phyloP scores from a whole-genome alignment of 2,329 filamentous ascomycete genomes.

The Cordyceps tenuipes region DNA sequence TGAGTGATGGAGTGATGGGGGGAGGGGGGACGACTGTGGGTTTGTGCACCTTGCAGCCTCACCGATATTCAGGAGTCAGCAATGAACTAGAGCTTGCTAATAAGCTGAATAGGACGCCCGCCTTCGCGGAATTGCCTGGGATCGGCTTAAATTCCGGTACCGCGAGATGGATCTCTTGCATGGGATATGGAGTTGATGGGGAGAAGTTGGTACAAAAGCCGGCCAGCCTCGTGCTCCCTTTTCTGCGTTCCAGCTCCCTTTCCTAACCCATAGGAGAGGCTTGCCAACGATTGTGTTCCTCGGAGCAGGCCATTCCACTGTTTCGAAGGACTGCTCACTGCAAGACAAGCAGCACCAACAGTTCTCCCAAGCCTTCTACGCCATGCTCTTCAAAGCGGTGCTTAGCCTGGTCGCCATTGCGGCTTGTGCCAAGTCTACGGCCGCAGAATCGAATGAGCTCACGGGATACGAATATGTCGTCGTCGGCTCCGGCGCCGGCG shows the following conservation, averaged over 20 bases:
- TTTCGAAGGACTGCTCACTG: neutral
- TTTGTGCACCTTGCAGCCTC: neutral
- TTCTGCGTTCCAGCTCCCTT: neutral
- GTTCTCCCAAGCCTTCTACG: neutral
- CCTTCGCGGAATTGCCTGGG: neutral
- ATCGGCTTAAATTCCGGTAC: neutral
- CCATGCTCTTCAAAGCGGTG: constrained; percentile 5
- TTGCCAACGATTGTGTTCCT: neutral
- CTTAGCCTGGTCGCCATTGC: constrained; percentile 16
- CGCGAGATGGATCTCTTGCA: neutral
- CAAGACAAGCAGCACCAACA: neutral
- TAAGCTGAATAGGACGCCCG: neutral
- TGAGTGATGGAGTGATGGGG: neutral
- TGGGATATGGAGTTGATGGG: neutral
- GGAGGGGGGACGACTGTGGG: neutral
- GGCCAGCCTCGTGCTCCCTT: neutral
- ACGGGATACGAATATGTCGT: constrained; percentile 52
- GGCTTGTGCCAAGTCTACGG: constrained; percentile 14
- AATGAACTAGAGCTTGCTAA: neutral
- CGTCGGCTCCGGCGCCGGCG: constrained; percentile 52
- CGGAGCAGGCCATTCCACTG: neutral
- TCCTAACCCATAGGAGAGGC: neutral
- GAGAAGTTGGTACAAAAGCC: neutral
- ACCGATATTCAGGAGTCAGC: neutral
- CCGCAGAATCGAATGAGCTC: constrained; percentile 18